These are phyloP conservation scores for Arctium minus DNA, from an alignment of 129 eudicot genomes.

Conservation along the genomic window DNA sequence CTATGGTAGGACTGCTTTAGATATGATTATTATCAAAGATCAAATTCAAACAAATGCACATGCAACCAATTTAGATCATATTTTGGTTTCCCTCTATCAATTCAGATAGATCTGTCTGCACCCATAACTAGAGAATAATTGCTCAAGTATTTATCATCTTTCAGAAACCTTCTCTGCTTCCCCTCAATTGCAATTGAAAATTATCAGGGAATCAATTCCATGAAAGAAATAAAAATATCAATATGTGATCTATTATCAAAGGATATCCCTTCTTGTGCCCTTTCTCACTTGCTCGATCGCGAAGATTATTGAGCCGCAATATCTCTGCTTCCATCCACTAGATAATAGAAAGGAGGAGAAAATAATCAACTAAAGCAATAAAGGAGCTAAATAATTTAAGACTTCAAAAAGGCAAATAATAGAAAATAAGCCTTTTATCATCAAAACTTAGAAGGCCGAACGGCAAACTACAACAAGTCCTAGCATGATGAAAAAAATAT, in stretches of 20 bases:
- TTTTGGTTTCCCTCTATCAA: neutral
- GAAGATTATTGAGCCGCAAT: slow-evolving; percentile 70
- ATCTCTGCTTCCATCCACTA: slow-evolving; percentile 76
- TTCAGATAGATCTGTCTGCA: neutral
- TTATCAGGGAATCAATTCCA: neutral
- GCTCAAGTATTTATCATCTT: neutral
- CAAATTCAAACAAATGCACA: neutral
- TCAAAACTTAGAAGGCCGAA: neutral
- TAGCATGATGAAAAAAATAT: neutral
- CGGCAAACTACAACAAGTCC: neutral
- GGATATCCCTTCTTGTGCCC: slow-evolving; percentile 90
- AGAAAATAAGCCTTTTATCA: neutral
- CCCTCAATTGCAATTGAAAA: neutral
- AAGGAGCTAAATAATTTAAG: neutral
- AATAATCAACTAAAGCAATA: slow-evolving; percentile 1
- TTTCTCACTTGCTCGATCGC: slow-evolving; percentile 82
- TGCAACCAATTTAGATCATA: neutral
- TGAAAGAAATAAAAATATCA: neutral
- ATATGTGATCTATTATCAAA: slow-evolving; percentile 17
- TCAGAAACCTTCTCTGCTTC: neutral
- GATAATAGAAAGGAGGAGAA: slow-evolving; percentile 9
- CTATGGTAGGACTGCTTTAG: too few species aligned
- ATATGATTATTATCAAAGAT: too few species aligned
- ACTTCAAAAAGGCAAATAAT: neutral
- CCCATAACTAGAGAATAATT: too few species aligned